Base-by-base conservation (phyloP, 768 basidiomycete genomes). In the Amanita muscaria region DNA sequence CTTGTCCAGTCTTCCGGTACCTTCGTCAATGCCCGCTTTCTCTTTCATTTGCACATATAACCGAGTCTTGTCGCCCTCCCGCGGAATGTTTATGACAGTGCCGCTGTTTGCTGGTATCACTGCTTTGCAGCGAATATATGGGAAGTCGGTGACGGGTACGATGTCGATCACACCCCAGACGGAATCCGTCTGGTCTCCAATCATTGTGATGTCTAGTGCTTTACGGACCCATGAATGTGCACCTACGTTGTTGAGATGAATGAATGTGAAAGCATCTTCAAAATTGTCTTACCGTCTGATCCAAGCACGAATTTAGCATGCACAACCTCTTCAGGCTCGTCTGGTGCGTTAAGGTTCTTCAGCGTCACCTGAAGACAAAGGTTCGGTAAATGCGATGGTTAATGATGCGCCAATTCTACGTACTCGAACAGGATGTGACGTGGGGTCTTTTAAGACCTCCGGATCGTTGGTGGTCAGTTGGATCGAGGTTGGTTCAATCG, bases 171-270 rank as follows among this genome's bases (percentile, higher is more conserved):
- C 88, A 2, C 88, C 88, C 10, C 10, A 90, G n/a, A 89, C 69
- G 47, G 74, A 82, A 42, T 88, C 80, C 63, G 67, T 71, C 49
- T 84, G 80, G 57, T 88, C 84, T 5, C 88, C 88, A 47, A 86
- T 76, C 83, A 89, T 83, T 3, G 63, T 55, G 40, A 89, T 80
- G 7, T 69, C 67, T 5, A 86, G 64, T 0, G 61, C 44, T 48
- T 83, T 86, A 18, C 88, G 74, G 16, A 89, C 83, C 84, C 86
- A 88, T 9, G 84, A 88, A 60, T 88, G 86, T 0, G 85, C 86
- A 5, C 84, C 82, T 84, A n/a, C n/a, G n/a, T n/a, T n/a, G n/a
- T 48, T 47, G 8, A 27, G 3, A 36, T 4, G 4, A 36, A 11
- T 12, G 27, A 53, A 4, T 22, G 22, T 83, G 84, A 88, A 12